These are phyloP conservation scores for Chlamydomonas schloesseri DNA, from an alignment of 139 green algal species.

Conservation along the genomic window DNA sequence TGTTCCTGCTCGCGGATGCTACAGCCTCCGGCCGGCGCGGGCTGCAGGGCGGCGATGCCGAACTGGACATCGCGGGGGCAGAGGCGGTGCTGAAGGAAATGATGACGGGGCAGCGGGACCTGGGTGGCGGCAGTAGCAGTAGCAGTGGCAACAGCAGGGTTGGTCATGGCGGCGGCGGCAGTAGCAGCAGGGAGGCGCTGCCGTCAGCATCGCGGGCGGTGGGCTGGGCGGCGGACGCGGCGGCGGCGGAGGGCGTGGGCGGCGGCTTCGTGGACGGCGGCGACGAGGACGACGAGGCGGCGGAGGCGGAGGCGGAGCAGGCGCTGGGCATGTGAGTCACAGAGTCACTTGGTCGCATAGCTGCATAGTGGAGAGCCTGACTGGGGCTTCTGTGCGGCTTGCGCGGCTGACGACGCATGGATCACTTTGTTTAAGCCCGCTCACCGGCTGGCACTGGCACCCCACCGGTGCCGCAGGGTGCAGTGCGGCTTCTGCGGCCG, in stretches of 20 bases:
- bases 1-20: not conserved
- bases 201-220: too few relatives aligned
- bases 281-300: not conserved
- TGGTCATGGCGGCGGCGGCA: too few relatives aligned
- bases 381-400: not conserved
- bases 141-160: not conserved
- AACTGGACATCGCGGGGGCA: not conserved
- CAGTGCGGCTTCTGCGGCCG: constrained; percentile 30
- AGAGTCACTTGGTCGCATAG: too few relatives aligned
- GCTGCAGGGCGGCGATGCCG: not conserved
- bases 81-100: not conserved
- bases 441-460: too few relatives aligned
- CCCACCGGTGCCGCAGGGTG: too few relatives aligned
- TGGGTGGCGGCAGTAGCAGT: not conserved
- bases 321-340: not conserved
- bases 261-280: too few relatives aligned
- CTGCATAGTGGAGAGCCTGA: too few relatives aligned
- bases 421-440: too few relatives aligned
- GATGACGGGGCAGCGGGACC: not conserved
- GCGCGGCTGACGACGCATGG: too few relatives aligned
- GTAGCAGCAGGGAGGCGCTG: not conserved
- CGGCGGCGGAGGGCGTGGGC: too few relatives aligned
- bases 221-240: not conserved
- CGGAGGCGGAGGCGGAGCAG: not conserved
- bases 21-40: not conserved